phyloP scores from a whole-genome alignment of 2,329 filamentous ascomycete species.

The Calonectria honghensis region DNA sequence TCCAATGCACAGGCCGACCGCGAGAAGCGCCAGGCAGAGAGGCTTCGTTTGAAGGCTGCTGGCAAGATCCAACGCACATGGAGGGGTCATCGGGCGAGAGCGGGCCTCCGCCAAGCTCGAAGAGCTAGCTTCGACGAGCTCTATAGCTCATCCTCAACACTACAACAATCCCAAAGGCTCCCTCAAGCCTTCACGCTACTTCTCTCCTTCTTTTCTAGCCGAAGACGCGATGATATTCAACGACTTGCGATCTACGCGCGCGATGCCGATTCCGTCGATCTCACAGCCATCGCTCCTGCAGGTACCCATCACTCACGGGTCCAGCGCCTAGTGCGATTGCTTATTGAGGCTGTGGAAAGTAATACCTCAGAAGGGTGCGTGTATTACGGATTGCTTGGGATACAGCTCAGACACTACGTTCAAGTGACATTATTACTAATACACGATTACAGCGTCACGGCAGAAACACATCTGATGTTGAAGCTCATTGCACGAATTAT shows the following conservation, averaged over 20 bases:
- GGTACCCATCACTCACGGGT: slow-evolving; percentile 57
- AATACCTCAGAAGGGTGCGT: slow-evolving; percentile 53
- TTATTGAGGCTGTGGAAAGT: slow-evolving; percentile 60
- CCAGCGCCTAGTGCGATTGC: slow-evolving; percentile 59
- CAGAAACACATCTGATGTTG: slow-evolving; percentile 59
- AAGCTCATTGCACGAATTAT: slow-evolving; percentile 59
- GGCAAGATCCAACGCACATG: slow-evolving; percentile 86
- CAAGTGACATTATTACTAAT: slow-evolving; percentile 42
- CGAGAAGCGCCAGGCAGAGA: slow-evolving; percentile 85
- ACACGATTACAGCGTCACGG: slow-evolving; percentile 40
- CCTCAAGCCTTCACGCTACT: slow-evolving; percentile 68
- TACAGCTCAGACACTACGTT: not conserved
- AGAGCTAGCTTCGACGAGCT: slow-evolving; percentile 78
- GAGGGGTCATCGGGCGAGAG: slow-evolving; percentile 83
- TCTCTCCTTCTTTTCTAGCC: slow-evolving; percentile 69
- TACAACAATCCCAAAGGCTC: slow-evolving; percentile 60
- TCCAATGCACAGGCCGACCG: slow-evolving; percentile 92
- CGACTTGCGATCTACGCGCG: slow-evolving; percentile 67
- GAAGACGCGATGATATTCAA: slow-evolving; percentile 66
- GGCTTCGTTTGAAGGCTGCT: slow-evolving; percentile 84
- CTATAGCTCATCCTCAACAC: slow-evolving; percentile 64
- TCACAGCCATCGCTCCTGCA: slow-evolving; percentile 59
- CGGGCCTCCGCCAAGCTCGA: slow-evolving; percentile 73
- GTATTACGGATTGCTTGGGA: not conserved
- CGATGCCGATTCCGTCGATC: slow-evolving; percentile 64